Evolutionary conservation across 192 early-diverging fungal genomes (phyloP), one percentile per base, ranked within the genome.

Genomic region (Chytriomyces sp.): DNA sequence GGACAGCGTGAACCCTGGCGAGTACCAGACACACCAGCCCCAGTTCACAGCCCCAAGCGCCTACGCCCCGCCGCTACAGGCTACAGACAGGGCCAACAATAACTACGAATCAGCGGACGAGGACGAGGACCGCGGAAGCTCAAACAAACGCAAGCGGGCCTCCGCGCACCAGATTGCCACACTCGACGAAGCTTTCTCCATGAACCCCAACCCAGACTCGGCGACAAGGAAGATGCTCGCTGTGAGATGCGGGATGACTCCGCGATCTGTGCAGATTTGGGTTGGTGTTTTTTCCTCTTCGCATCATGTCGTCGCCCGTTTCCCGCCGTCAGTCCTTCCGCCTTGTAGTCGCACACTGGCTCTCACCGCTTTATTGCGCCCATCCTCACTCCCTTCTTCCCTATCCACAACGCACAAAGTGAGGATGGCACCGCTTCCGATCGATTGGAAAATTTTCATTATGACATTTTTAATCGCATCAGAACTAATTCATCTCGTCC

Each of bases 181-280:
- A n/a, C 31, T 65, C 10, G 63, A 65, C 40, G 39, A 44, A 5
- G 63, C 49, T 8, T 65, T 65, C 40, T 65, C 63, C n/a, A 17
- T 26, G 26, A 65, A 65, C 63, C 63, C 63, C 25, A 65, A 65
- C 63, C 63, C 63, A 1, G 63, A 65, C 40, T 17, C 63, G 3
- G 40, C 17, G 2, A 49, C 25, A 22, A 38, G 63, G 6, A 65
- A 65, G 38, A 8, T 49, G 22, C 40, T 65, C 17, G 63, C 39
- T 17, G 63, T 39, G 14, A 40, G 28, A 28, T 49, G 39, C 22
- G 26, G 25, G 22, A 65, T 65, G 63, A 30, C 63, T 34, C 22
- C 31, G 5, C 63, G 63, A 5, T 65, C 63, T 41, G 63, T 65
- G 2, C 63, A 65, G 40, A 65, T 65, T 28, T 65, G 63, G 63